Evolutionary conservation across 768 basidiomycete genomes (phyloP).

Genomic region (Pleurotus sapidus): DNA sequence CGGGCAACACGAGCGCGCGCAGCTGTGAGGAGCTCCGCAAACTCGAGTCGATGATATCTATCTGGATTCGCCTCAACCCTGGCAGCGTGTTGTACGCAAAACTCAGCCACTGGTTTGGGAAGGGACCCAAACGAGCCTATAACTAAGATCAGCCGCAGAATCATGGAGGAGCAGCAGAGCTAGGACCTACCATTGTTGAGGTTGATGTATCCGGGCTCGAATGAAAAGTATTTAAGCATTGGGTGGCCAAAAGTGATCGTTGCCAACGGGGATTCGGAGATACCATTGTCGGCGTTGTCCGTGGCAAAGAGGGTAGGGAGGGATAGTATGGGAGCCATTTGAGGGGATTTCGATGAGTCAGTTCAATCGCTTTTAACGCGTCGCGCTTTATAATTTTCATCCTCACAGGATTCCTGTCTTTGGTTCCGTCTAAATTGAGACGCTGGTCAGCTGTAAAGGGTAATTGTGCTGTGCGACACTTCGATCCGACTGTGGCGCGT

Average conservation of each 20-base stretch:
- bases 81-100: slow-evolving; percentile 36
- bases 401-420: too few relatives aligned
- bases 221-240: slow-evolving; percentile 49
- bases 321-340: too few relatives aligned
- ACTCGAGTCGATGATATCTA: slow-evolving; percentile 43
- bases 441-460: too few relatives aligned
- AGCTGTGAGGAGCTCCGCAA: slow-evolving; percentile 28
- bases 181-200: slow-evolving; percentile 55
- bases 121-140: slow-evolving; percentile 60
- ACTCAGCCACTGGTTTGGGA: slow-evolving; percentile 48
- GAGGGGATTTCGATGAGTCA: too few relatives aligned
- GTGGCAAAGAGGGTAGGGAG: too few relatives aligned
- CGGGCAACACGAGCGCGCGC: slow-evolving; percentile 46
- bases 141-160: slow-evolving; percentile 12
- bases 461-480: too few relatives aligned
- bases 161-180: neutral
- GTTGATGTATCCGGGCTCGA: slow-evolving; percentile 59
- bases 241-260: slow-evolving; percentile 47
- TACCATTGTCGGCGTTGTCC: too few relatives aligned
- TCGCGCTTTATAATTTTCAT: too few relatives aligned
- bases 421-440: too few relatives aligned
- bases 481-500: too few relatives aligned
- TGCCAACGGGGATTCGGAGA: neutral
- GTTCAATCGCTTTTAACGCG: too few relatives aligned
- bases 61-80: slow-evolving; percentile 55